Base-by-base conservation (phyloP, 1,139 yeast genomes). In the Spathaspora sp. region DNA sequence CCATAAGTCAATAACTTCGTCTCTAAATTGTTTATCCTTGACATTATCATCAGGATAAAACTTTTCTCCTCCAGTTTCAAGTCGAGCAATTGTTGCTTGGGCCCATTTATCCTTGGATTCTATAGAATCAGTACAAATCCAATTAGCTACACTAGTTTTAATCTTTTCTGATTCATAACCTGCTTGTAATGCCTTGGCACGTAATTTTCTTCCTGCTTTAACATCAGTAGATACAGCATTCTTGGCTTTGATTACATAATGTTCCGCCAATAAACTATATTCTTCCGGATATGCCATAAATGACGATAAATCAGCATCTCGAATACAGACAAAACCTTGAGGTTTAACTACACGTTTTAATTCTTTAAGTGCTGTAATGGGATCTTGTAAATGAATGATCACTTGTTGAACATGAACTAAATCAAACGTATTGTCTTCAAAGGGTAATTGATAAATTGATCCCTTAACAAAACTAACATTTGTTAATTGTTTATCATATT, bases 351-450 rank as follows among this genome's bases (percentile, higher is more conserved):
- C 65, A 38, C 80, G 56, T 39, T 49, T 47, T 24, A 72, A 46
- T 46, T 74, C 79, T 13, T 55, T 50, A 23, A 74, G 53, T 0
- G 64, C 68, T 4, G 36, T 24, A 4, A 62, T 58, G 1, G 72
- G 74, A 42, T 68, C 67, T 18, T 57, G 56, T 42, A 72, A 55
- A 47, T 72, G 76, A 37, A 70, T 58, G 11, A 72, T 47, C 2
- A 72, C 76, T 50, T 72, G 77, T 49, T 68, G 75, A 16, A 70
- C 61, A 54, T 60, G 63, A 2, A 70, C 73, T 15, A 72, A 52
- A 47, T 72, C 78, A 52, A 72, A 72, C 2, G 65, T 47, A 39
- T 67, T 54, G 50, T 72, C 75, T 3, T 57, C 60, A 48, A 60
- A 72, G 2, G 70, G 70, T 45, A 72, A 56, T 4, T 57, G 46